A percentile compares a stretch with the other conserved stretches of the same genome.
Evolutionary conservation across 306 rosid species (phyloP).

Genomic region (Potentilla sterilis): DNA sequence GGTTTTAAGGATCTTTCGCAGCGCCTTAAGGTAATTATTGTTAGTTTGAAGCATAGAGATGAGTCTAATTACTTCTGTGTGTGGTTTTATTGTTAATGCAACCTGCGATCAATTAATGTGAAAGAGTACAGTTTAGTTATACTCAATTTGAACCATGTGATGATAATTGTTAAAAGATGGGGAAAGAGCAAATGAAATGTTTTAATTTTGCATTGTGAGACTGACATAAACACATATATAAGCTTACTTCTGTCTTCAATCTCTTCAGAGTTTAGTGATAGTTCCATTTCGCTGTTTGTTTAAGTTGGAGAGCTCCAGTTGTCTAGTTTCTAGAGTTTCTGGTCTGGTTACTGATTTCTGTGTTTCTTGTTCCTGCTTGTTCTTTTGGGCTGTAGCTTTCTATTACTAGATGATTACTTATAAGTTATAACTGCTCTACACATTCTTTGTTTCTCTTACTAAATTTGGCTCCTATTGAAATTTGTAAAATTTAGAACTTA

Average conservation of each 20-base stretch:
- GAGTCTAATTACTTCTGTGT: background rate
- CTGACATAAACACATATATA: background rate
- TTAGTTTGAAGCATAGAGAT: conserved; percentile 5
- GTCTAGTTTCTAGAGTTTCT: background rate
- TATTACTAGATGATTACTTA: background rate
- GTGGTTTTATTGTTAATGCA: conserved; percentile 1
- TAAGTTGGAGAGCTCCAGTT: background rate
- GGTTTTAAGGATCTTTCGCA: conserved; percentile 95
- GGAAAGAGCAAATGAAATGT: background rate
- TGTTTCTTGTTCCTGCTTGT: background rate
- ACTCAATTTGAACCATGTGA: background rate
- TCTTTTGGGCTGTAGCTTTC: background rate
- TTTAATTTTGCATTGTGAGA: background rate
- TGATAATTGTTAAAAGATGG: background rate
- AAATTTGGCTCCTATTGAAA: background rate
- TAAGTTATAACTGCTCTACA: background rate
- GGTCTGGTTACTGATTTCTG: background rate
- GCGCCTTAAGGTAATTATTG: conserved; percentile 67
- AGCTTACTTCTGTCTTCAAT: background rate
- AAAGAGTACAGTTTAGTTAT: background rate
- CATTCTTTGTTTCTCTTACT: background rate
- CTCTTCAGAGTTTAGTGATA: background rate
- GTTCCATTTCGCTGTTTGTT: background rate
- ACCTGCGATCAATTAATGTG: background rate
- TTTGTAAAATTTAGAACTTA: background rate